Base-by-base conservation (phyloP, 2,329 filamentous ascomycete genomes). In the Dichotomopilus funicola region DNA sequence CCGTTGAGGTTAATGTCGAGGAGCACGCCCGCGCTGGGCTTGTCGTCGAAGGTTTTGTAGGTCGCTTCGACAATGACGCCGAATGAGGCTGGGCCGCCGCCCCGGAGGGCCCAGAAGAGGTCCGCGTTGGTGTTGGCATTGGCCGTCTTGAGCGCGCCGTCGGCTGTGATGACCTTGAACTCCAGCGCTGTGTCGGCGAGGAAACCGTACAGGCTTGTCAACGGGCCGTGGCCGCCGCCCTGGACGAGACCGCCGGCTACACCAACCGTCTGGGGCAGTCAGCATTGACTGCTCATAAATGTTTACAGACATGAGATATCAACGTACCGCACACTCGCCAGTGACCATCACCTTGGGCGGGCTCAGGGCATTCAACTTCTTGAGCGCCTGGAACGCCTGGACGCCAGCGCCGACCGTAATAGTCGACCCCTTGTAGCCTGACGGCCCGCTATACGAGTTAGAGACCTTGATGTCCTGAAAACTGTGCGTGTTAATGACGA, bases 161-260 rank as follows among this genome's bases (percentile, higher is more conserved):
- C 63, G 0, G 71, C 75, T 4, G 74, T 75, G n/a, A 82, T 70
- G 5, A 78, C 75, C 53, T 76, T 70, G 61, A 71, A 76, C 52
- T 74, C 66, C 3, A 82, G 66, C 0, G 74, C 72, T 40, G 81
- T 75, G 60, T 82, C 80, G 8, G 77, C 78, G 9, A 66, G 59
- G 55, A 68, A 63, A 3, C 79, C 79, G 47, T 76, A 72, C 9
- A 68, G 66, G 1, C 73, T 75, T 4, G 69, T 68, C 19, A 79
- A 66, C 0, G 75, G 70, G 0, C 73, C 74, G 61, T 84, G 81
- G 0, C 82, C 82, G 10, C 80, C 82, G 4, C 81, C 82, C 65
- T 82, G 79, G 1, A 75, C 75, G 56, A 81, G 83, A 1, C 82
- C 83, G n/a, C 83, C 83, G 1, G 79, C 76, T 10, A 82, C 64